Evolutionary conservation across 2,329 filamentous ascomycete species (phyloP), one percentile per base, ranked within the genome.

Genomic region (Cladosporium velox): DNA sequence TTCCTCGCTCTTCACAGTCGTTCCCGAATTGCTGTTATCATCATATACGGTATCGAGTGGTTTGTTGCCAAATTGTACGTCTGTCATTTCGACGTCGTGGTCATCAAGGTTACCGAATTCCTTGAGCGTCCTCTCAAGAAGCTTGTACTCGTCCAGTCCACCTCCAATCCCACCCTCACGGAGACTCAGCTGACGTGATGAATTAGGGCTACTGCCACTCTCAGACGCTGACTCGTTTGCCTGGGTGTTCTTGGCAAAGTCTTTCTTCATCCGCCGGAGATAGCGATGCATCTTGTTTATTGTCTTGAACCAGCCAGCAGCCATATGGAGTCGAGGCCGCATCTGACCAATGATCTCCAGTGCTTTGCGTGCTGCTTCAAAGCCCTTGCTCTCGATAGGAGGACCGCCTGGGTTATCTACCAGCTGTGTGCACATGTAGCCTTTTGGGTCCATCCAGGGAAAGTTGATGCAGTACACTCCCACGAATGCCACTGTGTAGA

Each of bases 381-480:
- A 74, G 10, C 77, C 77, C 58, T 71, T 69, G 63, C 71, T 73
- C 41, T 47, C 57, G 24, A 8, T 15, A n/a, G 34, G 57, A n/a
- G 57, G 35, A 3, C 18, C 57, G 18, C 14, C 24, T 15, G 38
- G 18, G 4, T n/a, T 47, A 3, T 44, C 21, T 14, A 61, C 61
- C 18, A 58, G 62, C 26, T 44, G 65, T 30, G 72, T 74, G 66
- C 80, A 80, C 71, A 91, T 84, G 72, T 85, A 84, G 3, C 80
- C 77, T 12, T 84, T 78, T 1, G 80, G 80, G 70, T 92, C 90
- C 87, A 92, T 91, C 66, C 86, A 84, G 0, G 88, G 87, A 65
- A 91, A 92, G 72, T 88, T 86, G 54, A 83, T 81, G 12, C 86
- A 86, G 73, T 91, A 92, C 2, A 90, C 81, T 38, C 87, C 80